A percentile compares a stretch with the other conserved stretches of the same genome.
These are phyloP conservation scores for Pseudocercospora eumusae DNA, from an alignment of 2,329 filamentous ascomycete species.

Conservation along the genomic window DNA sequence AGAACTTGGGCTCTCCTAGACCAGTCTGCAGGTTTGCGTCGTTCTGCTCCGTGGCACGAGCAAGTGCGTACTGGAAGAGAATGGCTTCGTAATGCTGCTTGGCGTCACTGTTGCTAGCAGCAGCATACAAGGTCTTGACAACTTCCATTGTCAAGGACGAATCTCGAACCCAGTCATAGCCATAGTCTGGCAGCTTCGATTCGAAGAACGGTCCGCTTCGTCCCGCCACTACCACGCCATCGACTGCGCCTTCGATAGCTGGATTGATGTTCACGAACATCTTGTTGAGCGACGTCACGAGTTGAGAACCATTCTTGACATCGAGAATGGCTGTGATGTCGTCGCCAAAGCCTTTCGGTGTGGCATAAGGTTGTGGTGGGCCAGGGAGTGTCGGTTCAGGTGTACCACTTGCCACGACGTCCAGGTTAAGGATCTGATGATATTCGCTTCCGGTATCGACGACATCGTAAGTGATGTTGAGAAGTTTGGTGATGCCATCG, in stretches of 20 bases:
- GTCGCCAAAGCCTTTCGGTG: constrained; percentile 33
- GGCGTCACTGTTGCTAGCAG: constrained; percentile 26
- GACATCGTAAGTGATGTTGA: constrained; percentile 38
- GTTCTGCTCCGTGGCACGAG: constrained; percentile 38
- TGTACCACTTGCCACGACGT: constrained; percentile 32
- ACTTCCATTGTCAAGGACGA: constrained; percentile 38
- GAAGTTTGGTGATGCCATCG: constrained; percentile 36
- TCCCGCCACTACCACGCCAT: constrained; percentile 39
- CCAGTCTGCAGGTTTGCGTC: constrained; percentile 37
- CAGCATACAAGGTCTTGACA: constrained; percentile 33
- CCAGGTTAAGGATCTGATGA: constrained; percentile 28
- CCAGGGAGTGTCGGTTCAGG: constrained; percentile 30
- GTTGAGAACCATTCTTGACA: constrained; percentile 29
- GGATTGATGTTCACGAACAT: constrained; percentile 42
- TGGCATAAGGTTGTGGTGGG: constrained; percentile 36
- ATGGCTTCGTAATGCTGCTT: constrained; percentile 31
- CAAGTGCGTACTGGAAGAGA: constrained; percentile 35
- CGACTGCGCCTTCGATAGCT: constrained; percentile 31
- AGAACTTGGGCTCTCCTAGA: constrained; percentile 40
- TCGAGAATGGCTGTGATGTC: constrained; percentile 38
- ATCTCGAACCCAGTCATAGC: constrained; percentile 41
- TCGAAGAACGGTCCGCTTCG: constrained; percentile 34
- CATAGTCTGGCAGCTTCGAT: constrained; percentile 36
- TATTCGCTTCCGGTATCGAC: constrained; percentile 35
- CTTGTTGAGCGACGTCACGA: constrained; percentile 28